Base-by-base conservation (phyloP, 768 basidiomycete species). In the Russula sp. region DNA sequence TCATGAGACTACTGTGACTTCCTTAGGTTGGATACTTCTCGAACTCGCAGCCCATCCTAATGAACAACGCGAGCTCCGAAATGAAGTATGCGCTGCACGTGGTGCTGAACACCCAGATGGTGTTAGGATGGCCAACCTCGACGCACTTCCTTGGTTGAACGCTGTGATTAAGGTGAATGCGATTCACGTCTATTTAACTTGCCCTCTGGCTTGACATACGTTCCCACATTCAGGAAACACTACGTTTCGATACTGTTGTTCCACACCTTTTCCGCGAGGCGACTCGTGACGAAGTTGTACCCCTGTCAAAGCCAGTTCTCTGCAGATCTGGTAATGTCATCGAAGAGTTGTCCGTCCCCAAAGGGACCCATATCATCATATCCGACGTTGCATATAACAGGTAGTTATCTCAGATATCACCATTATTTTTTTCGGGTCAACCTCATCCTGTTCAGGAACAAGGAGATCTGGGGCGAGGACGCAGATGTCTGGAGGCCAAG, bases 181-280 rank as follows among this genome's bases (percentile, higher is more conserved):
- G 22, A 16, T n/a, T 16, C 37, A 4, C 20, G 13, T 55, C 27
- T 48, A 20, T 11, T 47, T 39, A 58, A 61, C 20, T 11, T 4
- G 2, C 20, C 10, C 27, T 44, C 32, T 11, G 51, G 18, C 45
- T 34, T 55, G 18, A 57, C 4, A 16, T 32, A 34, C 11, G 56
- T 35, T 20, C 42, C 53, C 13, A 51, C 60, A 10, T 11, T 48
- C 62, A 73, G 70, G 70, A 72, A 61, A 66, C 67, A 3, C 56
- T 70, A 16, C 66, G 71, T 5, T 64, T 66, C 47, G 66, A 71
- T 47, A 65, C 68, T 1, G 66, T 70, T n/a, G 62, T 67, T 40
- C 58, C 56, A 10, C 40, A 42, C 20, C 53, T 69, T 20, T 34
- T 66, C 45, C 70, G 71, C 5, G 45, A 54, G 52, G 64, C 69